Evolutionary conservation across 2,329 filamentous ascomycete genomes (phyloP).

Genomic region (Venturia aucupariae): DNA sequence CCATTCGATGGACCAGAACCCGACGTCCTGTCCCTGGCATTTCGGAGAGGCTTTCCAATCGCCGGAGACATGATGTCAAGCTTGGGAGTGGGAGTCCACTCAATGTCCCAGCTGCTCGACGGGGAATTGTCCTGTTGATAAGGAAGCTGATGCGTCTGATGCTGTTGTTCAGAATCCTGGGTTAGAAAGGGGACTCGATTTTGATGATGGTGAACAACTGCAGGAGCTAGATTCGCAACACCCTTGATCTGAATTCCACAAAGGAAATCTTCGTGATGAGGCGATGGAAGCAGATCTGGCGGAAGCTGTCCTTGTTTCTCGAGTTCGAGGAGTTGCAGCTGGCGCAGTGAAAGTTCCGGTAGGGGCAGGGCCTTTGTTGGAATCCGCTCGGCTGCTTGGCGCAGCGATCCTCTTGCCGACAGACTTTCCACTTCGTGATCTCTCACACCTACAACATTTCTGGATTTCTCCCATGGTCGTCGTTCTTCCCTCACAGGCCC

Average conservation of each 20-base stretch:
- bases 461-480: neutral
- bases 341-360: neutral
- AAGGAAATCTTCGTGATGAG: constrained; percentile 3
- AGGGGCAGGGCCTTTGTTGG: neutral
- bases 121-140: neutral
- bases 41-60: neutral
- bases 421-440: neutral
- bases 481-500: neutral
- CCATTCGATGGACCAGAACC: neutral
- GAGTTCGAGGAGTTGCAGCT: neutral
- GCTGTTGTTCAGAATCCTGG: neutral
- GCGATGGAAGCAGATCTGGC: neutral
- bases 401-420: neutral
- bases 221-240: neutral
- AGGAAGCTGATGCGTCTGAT: neutral
- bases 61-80: neutral
- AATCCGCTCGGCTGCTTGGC: too few relatives aligned
- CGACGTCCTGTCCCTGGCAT: neutral
- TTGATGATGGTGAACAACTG: neutral
- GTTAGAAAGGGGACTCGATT: neutral
- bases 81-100: neutral
- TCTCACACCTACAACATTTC: neutral
- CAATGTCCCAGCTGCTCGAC: neutral
- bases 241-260: neutral
- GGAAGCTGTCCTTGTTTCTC: neutral